A percentile compares a stretch with the other conserved stretches of the same genome.
Conservation (phyloP, 1,284 basidiomycete genomes). For the Kwoniella shivajii region DNA sequence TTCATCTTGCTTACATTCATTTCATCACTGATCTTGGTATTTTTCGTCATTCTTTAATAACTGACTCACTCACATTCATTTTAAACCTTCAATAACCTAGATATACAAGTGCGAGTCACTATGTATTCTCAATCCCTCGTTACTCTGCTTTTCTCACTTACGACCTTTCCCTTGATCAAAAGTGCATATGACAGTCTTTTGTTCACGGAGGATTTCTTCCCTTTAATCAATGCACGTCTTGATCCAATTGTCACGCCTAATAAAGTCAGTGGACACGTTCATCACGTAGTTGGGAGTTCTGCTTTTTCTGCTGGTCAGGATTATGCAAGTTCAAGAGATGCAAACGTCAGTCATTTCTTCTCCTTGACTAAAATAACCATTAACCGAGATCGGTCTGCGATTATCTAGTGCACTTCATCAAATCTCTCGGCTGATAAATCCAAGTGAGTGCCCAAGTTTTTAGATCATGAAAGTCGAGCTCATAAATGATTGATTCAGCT, state of each 20-base stretch:
- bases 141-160: too few species aligned
- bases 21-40: too few species aligned
- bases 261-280: conserved; percentile 46
- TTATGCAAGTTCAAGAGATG: conserved; percentile 28
- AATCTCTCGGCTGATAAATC: conserved; percentile 35
- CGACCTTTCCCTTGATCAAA: too few species aligned
- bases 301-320: conserved; percentile 34
- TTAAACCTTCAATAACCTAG: too few species aligned
- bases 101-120: too few species aligned
- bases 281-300: conserved; percentile 51
- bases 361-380: too few species aligned
- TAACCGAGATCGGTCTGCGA: background rate
- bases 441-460: conserved; percentile 7
- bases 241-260: conserved; percentile 54
- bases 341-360: conserved; percentile 17
- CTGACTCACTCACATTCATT: too few species aligned
- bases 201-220: conserved; percentile 19
- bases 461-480: background rate
- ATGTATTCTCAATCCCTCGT: too few species aligned
- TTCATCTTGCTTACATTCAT: too few species aligned
- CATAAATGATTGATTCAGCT: conserved; percentile 15
- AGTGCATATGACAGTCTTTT: conserved; percentile 1
- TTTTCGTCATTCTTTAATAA: too few species aligned
- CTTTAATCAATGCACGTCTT: conserved; percentile 79
- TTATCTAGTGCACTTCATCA: conserved; percentile 18